Evolutionary conservation across 345 rosid genomes (phyloP).

Genomic region (Pseudoturritis turrita): DNA sequence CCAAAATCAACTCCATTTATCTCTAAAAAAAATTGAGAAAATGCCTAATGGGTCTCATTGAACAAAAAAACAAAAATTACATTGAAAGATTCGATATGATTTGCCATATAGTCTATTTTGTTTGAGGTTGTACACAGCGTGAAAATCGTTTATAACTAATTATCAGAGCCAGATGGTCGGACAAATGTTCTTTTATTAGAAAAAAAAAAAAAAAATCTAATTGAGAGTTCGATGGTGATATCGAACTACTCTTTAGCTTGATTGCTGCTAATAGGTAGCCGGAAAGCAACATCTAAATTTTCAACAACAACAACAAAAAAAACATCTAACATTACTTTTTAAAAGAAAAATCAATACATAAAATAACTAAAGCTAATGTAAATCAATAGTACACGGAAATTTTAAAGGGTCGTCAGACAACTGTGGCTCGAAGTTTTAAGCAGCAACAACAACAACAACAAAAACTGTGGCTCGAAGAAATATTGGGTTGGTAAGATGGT

Average conservation of each 20-base stretch:
- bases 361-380: neutral
- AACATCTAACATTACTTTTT: no score
- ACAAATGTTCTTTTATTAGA: neutral
- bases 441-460: no score
- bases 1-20: no score
- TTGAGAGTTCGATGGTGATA: conserved; percentile 5
- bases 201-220: neutral
- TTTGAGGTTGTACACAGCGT: neutral
- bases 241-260: conserved; percentile 8
- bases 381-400: neutral
- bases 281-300: neutral
- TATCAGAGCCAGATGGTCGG: no score
- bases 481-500: conserved; percentile 9
- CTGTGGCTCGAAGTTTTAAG: neutral
- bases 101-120: neutral
- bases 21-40: no score
- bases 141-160: neutral
- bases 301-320: no score
- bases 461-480: neutral
- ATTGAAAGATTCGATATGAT: neutral
- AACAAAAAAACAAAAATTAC: neutral
- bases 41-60: no score
- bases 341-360: neutral
- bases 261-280: neutral
- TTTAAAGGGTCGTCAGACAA: neutral